Evolutionary conservation across 2,329 filamentous ascomycete species (phyloP).

Genomic region (Phyllosticta citrichinensis): DNA sequence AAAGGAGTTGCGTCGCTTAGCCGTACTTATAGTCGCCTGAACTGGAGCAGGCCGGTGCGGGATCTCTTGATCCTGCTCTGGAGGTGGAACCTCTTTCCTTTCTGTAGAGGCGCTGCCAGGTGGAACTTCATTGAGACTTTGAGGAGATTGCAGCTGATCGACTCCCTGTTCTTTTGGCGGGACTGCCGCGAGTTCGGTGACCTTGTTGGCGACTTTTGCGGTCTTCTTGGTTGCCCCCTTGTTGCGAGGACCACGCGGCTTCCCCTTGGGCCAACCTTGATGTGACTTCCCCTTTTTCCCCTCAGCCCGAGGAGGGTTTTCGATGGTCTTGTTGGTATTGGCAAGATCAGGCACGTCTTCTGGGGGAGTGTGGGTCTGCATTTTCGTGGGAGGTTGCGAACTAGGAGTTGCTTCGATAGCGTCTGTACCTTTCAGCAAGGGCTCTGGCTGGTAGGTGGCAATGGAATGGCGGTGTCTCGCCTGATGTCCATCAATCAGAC

Average conservation of each 20-base stretch:
- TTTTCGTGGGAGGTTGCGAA: conserved; percentile 10
- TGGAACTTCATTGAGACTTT: conserved; percentile 22
- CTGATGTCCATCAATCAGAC: not conserved
- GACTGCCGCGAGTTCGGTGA: conserved; percentile 10
- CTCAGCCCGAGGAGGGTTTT: conserved; percentile 13
- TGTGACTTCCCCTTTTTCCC: conserved; percentile 26
- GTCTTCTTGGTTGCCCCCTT: conserved; percentile 26
- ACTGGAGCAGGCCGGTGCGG: not conserved
- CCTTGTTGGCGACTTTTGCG: conserved; percentile 21
- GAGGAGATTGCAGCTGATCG: conserved; percentile 25
- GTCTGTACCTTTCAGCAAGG: not conserved
- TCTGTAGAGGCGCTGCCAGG: conserved; percentile 6
- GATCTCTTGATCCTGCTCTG: not conserved
- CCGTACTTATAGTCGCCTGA: not conserved
- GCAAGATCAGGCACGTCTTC: conserved; percentile 20
- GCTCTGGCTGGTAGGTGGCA: not conserved
- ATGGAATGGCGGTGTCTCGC: not conserved
- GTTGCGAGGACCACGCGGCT: conserved; percentile 31
- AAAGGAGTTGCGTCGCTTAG: conserved; percentile 7
- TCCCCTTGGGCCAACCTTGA: conserved; percentile 38
- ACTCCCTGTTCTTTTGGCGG: conserved; percentile 7
- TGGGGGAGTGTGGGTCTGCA: conserved; percentile 32
- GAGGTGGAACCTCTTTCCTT: not conserved
- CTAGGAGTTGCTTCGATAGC: not conserved
- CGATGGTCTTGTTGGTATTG: conserved; percentile 12